Evolutionary conservation across 345 rosid genomes (phyloP), one percentile per base, ranked within the genome.

Genomic region (Eucalyptus melliodora): DNA sequence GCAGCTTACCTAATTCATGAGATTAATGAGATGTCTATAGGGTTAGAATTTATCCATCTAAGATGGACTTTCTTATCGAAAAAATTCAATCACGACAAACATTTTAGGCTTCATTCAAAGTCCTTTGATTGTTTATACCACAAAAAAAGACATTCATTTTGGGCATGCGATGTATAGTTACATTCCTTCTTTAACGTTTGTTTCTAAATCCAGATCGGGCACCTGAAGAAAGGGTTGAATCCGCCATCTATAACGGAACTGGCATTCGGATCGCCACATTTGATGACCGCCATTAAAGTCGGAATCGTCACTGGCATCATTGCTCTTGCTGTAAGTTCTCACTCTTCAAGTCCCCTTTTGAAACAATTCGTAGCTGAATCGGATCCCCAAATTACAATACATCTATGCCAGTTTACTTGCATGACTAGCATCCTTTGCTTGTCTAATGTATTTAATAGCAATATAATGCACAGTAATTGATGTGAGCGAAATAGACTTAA

Each of bases 281-380:
- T 97, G 89, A 86, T 90, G 53, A 92, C 94, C 9, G 95, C 97
- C 86, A 87, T 97, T 21, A 97, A 96, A 88, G 94, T 97, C 13
- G 99, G 99, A 87, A 89, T 97, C 89, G 65, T 97, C 92, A 96
- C 97, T 51, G 99, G 99, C 44, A 44, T 95, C 90, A 96, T 98
- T n/a, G 97, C 96, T 86, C 99, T 98, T 16, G 99, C 99, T 56
- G 99, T 97, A 92, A 94, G 93, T 21, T 40, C 27, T 21, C 47
- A 3, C 47, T 21, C 83, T 77, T 42, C 27, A 77, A 40, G 16
- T 40, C 83, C 16, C 5, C 47, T 40, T 40, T 34, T 17, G 12
- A 72, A 34, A 34, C 13, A 17, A 37, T 72, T 72, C 83, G 11
- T 77, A 5, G 5, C 47, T 34, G 24, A 2, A 72, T 72, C 45